Evolutionary conservation across 805 yeast species (phyloP).

Genomic region (Tetrapisispora nanseiensis): DNA sequence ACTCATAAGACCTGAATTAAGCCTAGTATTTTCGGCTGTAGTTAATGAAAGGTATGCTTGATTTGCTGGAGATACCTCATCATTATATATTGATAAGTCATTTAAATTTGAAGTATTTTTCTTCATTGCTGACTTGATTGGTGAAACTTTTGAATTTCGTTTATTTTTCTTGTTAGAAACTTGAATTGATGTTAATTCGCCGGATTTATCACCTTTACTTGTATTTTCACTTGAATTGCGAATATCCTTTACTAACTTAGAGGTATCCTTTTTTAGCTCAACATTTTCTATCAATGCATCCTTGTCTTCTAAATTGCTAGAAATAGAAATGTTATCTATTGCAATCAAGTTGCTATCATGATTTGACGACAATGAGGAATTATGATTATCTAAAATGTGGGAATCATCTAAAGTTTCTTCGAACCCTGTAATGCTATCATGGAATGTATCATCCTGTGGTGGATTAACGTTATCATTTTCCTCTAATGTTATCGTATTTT

Average conservation of each 20-base stretch:
- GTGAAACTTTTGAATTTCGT: conserved; percentile 22
- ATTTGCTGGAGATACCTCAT: conserved; percentile 32
- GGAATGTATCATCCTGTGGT: background rate
- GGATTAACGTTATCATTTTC: background rate
- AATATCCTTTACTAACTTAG: background rate
- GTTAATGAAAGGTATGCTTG: conserved; percentile 58
- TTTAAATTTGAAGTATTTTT: conserved; percentile 15
- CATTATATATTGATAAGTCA: background rate
- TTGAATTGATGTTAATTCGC: background rate
- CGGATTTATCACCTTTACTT: background rate
- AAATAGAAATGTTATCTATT: background rate
- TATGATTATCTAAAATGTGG: background rate
- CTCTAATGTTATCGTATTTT: background rate
- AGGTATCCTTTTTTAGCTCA: background rate
- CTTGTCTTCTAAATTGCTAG: background rate
- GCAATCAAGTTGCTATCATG: conserved; percentile 1
- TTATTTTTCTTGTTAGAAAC: background rate
- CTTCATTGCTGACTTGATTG: conserved; percentile 38
- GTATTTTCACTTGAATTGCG: background rate
- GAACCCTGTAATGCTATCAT: background rate
- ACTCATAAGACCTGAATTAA: conserved; percentile 39
- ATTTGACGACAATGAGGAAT: background rate
- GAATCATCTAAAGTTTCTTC: background rate
- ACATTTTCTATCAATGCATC: no score
- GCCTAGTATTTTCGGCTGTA: conserved; percentile 70